Conservation (phyloP, 2,329 filamentous ascomycete species). For the Nothophaeocryptopus gaeumannii region DNA sequence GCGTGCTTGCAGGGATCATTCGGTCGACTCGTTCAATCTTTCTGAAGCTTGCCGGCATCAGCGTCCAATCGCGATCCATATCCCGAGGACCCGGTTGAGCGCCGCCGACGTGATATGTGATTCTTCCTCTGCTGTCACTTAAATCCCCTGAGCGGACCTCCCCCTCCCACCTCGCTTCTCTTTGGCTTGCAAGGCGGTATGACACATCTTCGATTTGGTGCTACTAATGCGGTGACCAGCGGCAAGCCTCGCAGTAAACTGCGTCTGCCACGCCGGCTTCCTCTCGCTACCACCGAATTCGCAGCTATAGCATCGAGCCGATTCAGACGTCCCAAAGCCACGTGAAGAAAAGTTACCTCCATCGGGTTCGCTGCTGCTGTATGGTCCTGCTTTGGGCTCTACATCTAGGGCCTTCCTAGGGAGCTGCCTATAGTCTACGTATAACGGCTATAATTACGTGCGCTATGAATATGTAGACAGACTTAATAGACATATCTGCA, state of each 20-base stretch:
- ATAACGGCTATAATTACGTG: too few relatives aligned
- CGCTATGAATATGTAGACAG: too few relatives aligned
- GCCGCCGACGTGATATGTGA: not conserved
- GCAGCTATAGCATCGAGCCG: not conserved
- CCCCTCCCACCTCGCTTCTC: not conserved
- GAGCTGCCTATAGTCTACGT: too few relatives aligned
- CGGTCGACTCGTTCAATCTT: not conserved
- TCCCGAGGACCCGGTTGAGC: not conserved
- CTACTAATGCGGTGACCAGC: conserved; percentile 3
- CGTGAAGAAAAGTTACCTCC: too few relatives aligned
- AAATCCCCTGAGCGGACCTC: not conserved
- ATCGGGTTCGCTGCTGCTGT: too few relatives aligned
- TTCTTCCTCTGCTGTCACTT: not conserved
- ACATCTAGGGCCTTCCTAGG: too few relatives aligned
- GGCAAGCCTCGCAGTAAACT: conserved; percentile 3
- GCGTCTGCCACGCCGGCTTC: not conserved
- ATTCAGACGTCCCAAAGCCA: not conserved
- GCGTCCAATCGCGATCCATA: not conserved
- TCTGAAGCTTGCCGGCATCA: not conserved
- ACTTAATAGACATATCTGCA: too few relatives aligned
- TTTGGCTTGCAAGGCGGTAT: not conserved
- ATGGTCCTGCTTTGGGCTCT: too few relatives aligned
- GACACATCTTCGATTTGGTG: not conserved
- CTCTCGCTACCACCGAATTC: not conserved
- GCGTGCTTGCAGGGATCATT: not conserved